Base-by-base conservation (phyloP, 441 rosid genomes). In the Melastoma candidum region DNA sequence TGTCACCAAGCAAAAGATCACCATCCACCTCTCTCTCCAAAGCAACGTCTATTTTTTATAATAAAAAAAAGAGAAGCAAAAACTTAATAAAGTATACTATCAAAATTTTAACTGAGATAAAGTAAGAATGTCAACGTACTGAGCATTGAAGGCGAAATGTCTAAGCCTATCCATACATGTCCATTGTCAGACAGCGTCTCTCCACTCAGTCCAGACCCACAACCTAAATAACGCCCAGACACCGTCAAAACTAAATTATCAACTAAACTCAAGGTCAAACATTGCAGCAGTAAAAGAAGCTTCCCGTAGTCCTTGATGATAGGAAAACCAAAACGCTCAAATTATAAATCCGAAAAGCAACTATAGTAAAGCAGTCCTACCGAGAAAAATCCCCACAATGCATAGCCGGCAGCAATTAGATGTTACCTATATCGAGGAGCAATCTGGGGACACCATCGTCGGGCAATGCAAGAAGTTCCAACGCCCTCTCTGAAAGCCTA, bases 201-300 rank as follows among this genome's bases (percentile, higher is more conserved):
- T 47, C 95, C 87, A 72, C 97, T 78, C 36, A 85, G 80, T 24
- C 98, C 95, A 44, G 98, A 88, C 58, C 98, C 95, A 39, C 95
- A 92, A 14, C 98, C 95, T 88, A 39, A 25, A 70, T 66, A 59
- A 12, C 12, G 46, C 14, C 44, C 25, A 6, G 57, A 59, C 26
- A 22, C 14, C 58, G 11, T 53, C 6, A 39, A 41, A 7, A 36
- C 45, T 12, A 8, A 8, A 52, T 52, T 3, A 27, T 0, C n/a
- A 22, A 12, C 26, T 29, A 13, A 17, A 32, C 5, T 12, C 55
- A 7, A 10, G 5, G 7, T 11, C 22, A 27, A 27, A 53, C 22
- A 17, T 44, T 41, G 45, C n/a, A 14, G 24, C 22, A 2, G 0
- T 11, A 3, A 29, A 29, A 3, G 36, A 29, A 29, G 36, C 5